Evolutionary conservation across 1,284 basidiomycete species (phyloP), one percentile per base, ranked within the genome.

Genomic region (Fomitopsis pinicola): DNA sequence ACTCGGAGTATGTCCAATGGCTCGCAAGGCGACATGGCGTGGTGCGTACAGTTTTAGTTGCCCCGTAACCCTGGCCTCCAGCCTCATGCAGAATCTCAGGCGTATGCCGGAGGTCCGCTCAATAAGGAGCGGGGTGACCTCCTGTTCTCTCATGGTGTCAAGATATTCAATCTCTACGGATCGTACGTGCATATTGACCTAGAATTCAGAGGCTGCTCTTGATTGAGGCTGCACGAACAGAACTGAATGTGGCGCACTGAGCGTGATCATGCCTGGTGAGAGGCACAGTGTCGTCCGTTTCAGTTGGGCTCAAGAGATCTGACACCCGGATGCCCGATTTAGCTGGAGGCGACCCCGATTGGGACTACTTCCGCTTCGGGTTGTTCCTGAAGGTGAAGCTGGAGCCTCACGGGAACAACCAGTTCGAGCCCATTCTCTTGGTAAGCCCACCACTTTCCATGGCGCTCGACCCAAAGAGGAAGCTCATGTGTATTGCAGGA

Each of bases 61-160:
- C 26, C 22, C 19, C 12, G 28, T 19, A 22, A 22, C 22, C 22
- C 22, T 22, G 22, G 22, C 22, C 22, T 22, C 12, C 46, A 12
- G 9, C 15, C 26, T 17, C 15, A 44, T 45, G 10, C 19, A 35
- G 10, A 55, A 8, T 53, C 38, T 10, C 30, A 69, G 68, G 15
- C 58, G 3, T 66, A 60, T 48, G 68, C 59, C 2, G 68, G 68
- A 19, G 65, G 63, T 7, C 68, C 68, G 17, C 57, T 69, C 50
- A 61, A 63, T 28, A 64, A 66, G 45, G 63, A 66, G 38, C 57
- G 58, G 9, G 68, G 68, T 8, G 66, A 66, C 52, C 53, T 54
- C 12, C 44, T 69, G 4, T 58, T 56, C 0, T 61, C 54, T 10
- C 55, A 61, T 12, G 68, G 65, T 28, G 61, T 68, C 19, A 40